These are phyloP conservation scores for Gastrolobium bilobum DNA, from an alignment of 306 rosid genomes.

Conservation along the genomic window DNA sequence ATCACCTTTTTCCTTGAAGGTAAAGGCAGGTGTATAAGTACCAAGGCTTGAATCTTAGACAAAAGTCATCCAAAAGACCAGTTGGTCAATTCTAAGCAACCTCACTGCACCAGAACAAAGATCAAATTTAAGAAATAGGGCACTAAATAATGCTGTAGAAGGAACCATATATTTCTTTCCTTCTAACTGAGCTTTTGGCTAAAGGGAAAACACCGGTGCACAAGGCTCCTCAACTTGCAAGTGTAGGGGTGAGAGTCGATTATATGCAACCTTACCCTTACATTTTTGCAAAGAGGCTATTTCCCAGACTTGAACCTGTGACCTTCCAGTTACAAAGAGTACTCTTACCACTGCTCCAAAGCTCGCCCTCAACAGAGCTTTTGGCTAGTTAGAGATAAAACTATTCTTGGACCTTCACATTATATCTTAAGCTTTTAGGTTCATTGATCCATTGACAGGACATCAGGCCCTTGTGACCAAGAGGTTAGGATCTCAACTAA, in stretches of 20 bases:
- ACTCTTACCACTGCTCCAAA: too few relatives aligned
- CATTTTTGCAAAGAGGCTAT: too few relatives aligned
- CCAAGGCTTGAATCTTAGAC: constrained; percentile 26
- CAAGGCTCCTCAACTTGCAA: too few relatives aligned
- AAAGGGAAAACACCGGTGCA: too few relatives aligned
- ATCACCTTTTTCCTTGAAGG: not conserved
- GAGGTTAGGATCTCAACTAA: not conserved
- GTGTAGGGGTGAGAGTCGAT: too few relatives aligned
- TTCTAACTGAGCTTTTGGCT: constrained; percentile 20
- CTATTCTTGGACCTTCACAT: constrained; percentile 5
- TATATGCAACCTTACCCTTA: too few relatives aligned
- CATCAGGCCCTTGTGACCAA: not conserved
- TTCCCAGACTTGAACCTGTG: too few relatives aligned
- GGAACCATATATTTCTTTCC: constrained; percentile 32
- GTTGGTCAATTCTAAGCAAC: constrained; percentile 19
- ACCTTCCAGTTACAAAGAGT: too few relatives aligned
- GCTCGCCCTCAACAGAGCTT: not conserved
- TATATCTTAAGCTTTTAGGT: not conserved
- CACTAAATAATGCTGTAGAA: constrained; percentile 23
- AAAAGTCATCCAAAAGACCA: constrained; percentile 18
- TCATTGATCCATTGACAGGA: constrained; percentile 20
- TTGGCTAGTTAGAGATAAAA: constrained; percentile 21
- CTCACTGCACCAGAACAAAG: not conserved
- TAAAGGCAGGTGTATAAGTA: constrained; percentile 1
- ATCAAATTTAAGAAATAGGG: not conserved